Evolutionary conservation across 1,284 basidiomycete genomes (phyloP), one percentile per base, ranked within the genome.

Genomic region (Megacollybia platyphylla): DNA sequence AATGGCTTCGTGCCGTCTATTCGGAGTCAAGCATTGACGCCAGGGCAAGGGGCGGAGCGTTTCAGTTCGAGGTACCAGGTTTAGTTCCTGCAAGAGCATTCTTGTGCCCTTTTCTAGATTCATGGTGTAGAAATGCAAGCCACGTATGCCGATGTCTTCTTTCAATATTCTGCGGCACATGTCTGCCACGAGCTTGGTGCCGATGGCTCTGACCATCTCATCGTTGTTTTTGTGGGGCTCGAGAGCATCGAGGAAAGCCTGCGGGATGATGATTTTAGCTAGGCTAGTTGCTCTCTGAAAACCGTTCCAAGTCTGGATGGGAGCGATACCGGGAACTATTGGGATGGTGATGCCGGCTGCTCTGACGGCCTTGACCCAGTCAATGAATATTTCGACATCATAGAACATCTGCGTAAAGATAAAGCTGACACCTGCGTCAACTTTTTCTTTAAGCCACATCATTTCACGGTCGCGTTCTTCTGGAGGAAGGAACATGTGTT

Each of bases 381-480:
- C 64, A 50, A 87, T 75, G 62, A 93, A 94, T 50, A 89, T 57
- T 40, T 91, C 76, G 43, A 83, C 78, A 56, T 94, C 90, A 64
- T 92, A 94, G 65, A 94, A 94, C 83, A 94, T 90, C 62, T 94
- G 90, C 0, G 90, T 94, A 66, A 94, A 90, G 58, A 94, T 91
- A 63, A 93, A 88, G 61, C 80, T 74, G 46, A 83, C 87, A 39
- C 91, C 90, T 11, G 80, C 84, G 48, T 91, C 86, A 51, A 90
- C 67, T 62, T 94, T 94, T 51, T 82, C 77, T 62, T 88, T 91
- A 51, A 98, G 72, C 60, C 77, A 92, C 48, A 76, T 63, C 63
- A 97, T 79, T 62, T 98, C 94, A 46, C 76, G 73, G 40, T 77
- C 81, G 39, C 79, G 79, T 59, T 97, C 89, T 35, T 75, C 75